Evolutionary conservation across 129 eudicot genomes (phyloP), one percentile per base, ranked within the genome.

Genomic region (Escallonia herrerae): DNA sequence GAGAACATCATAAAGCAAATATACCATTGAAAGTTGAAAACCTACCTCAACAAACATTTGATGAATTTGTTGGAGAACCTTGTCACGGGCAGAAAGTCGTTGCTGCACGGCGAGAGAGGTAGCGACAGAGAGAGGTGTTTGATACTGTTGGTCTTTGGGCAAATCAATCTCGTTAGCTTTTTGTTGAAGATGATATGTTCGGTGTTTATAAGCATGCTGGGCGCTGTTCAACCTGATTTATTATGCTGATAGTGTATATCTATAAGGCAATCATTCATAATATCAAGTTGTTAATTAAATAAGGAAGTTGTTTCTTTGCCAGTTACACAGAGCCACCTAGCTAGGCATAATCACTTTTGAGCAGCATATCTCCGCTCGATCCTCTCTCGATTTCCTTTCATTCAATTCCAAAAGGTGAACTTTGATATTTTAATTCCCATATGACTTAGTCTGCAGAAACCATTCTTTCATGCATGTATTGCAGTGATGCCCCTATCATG

Each of bases 381-480:
- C 72, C 43, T 61, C 63, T 68, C 51, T 60, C 60, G 75, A 70
- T 70, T 46, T 60, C 42, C 61, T 14, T 61, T n/a, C 43, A 22
- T 60, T 62, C 43, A 62, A 60, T 38, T 42, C 67, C 52, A 40
- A 61, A 70, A 70, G 75, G 2, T 60, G 50, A 41, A n/a, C 9
- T 58, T 46, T 46, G 5, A 2, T 58, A 43, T 68, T 68, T 56
- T 2, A 56, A 7, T 49, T 49, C 6, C 10, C 10, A 46, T 8
- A 49, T 49, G 9, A 1, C 54, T 49, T 49, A 46, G 12, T 11
- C 12, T 49, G 1, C 12, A 11, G 12, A 49, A n/a, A 22, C 33
- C 12, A 2, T 22, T 22, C 12, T 7, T 0, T 49, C 4, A 5
- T 8, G 9, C 12, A 49, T 3, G 9, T 49, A 7, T 46, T 9